A percentile compares a stretch with the other conserved stretches of the same genome.
phyloP scores from a whole-genome alignment of 2,329 filamentous ascomycete genomes.

The Pyrenochaeta sp. region DNA sequence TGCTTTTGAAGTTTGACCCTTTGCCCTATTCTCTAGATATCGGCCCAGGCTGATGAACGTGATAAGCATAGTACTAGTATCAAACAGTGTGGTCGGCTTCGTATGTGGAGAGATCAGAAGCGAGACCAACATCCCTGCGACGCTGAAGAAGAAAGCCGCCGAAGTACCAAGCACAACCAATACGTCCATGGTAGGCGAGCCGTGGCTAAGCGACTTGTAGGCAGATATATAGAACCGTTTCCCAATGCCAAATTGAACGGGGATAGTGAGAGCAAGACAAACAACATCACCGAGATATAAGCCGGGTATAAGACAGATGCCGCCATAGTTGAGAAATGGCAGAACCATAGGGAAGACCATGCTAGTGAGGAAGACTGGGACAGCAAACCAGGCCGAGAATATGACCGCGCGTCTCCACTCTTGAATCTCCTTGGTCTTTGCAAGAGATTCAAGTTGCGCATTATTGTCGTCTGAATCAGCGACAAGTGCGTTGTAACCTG shows the following conservation, averaged over 20 bases:
- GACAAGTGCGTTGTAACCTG: slow-evolving; percentile 87
- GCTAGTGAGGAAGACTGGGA: slow-evolving; percentile 90
- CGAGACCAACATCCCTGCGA: slow-evolving; percentile 85
- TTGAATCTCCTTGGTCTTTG: slow-evolving; percentile 94
- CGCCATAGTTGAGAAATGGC: slow-evolving; percentile 79
- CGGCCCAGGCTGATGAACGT: slow-evolving; percentile 92
- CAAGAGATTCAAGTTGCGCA: slow-evolving; percentile 91
- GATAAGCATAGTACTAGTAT: slow-evolving; percentile 98
- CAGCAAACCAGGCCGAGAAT: slow-evolving; percentile 78
- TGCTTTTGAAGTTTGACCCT: slow-evolving; percentile 94
- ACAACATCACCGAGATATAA: slow-evolving; percentile 88
- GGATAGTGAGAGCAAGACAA: slow-evolving; percentile 84
- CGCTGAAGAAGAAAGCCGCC: slow-evolving; percentile 94
- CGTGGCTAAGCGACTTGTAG: slow-evolving; percentile 91
- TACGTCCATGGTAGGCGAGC: slow-evolving; percentile 96
- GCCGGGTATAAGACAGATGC: slow-evolving; percentile 71
- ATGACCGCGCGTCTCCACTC: slow-evolving; percentile 88
- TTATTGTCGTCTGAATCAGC: slow-evolving; percentile 95
- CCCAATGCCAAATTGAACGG: slow-evolving; percentile 95
- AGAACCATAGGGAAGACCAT: slow-evolving; percentile 94
- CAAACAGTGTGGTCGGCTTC: slow-evolving; percentile 88
- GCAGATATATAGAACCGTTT: slow-evolving; percentile 92
- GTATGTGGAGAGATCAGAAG: slow-evolving; percentile 77
- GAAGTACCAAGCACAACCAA: slow-evolving; percentile 93
- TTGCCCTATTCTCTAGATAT: slow-evolving; percentile 92